phyloP scores from a whole-genome alignment of 768 basidiomycete species.

The Macrolepiota dolichaula region DNA sequence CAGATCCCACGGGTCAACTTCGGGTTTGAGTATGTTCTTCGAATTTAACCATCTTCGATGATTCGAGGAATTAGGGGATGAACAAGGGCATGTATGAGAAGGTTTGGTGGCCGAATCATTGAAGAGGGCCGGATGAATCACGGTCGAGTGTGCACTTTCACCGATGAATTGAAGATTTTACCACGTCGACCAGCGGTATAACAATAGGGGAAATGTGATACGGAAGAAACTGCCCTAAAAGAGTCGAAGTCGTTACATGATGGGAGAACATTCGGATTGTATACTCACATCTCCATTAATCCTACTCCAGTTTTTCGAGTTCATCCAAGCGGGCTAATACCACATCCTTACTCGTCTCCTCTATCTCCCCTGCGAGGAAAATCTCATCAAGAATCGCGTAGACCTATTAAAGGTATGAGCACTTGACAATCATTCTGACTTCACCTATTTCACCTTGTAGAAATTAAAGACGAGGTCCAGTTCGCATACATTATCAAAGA shows the following conservation, averaged over 20 bases:
- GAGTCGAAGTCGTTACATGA: background rate
- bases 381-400: constrained; percentile 98
- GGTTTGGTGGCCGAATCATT: background rate
- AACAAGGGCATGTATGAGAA: constrained; percentile 1
- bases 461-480: constrained; percentile 98
- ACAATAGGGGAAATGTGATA: background rate
- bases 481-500: constrained; percentile 99
- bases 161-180: background rate
- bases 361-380: constrained; percentile 96
- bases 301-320: constrained; percentile 86
- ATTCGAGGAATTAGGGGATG: constrained; percentile 1
- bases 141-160: constrained; percentile 7
- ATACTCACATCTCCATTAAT: background rate
- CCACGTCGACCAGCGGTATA: constrained; percentile 1
- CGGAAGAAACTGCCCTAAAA: background rate
- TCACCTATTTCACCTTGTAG: constrained; percentile 66
- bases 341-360: constrained; percentile 97
- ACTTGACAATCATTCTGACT: background rate
- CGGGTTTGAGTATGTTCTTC: background rate
- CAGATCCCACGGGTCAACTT: constrained; percentile 2
- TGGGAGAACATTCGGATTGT: background rate
- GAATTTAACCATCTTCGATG: background rate
- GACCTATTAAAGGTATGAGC: constrained; percentile 48
- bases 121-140: constrained; percentile 1
- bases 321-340: constrained; percentile 88